These are phyloP conservation scores for Leccinum arenicola DNA, from an alignment of 768 basidiomycete genomes.

Conservation along the genomic window DNA sequence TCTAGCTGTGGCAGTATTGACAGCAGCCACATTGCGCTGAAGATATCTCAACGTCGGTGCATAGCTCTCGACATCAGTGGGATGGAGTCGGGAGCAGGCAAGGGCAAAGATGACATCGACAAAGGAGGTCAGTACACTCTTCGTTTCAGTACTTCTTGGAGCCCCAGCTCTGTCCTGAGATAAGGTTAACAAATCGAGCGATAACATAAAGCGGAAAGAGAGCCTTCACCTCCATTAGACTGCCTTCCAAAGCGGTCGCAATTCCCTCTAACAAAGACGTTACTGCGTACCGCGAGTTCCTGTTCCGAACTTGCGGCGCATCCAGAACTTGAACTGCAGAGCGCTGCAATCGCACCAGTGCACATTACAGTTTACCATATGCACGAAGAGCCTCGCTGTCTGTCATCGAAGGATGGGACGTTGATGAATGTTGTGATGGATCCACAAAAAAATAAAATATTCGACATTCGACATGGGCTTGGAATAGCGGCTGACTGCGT, in stretches of 20 bases:
- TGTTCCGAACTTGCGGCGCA: constrained; percentile 8
- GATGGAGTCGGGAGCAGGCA: constrained; percentile 42
- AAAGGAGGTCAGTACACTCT: constrained; percentile 40
- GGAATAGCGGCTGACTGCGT: constrained; percentile 21
- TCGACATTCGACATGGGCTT: constrained; percentile 12
- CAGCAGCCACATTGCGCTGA: constrained; percentile 35
- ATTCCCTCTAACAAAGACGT: constrained; percentile 37
- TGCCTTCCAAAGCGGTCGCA: constrained; percentile 30
- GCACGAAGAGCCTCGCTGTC: constrained; percentile 31
- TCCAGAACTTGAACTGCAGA: constrained; percentile 49
- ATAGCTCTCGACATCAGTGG: constrained; percentile 45
- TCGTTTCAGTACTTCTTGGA: constrained; percentile 18
- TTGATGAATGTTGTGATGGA: neutral
- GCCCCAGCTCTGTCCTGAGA: constrained; percentile 5
- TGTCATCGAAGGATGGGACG: neutral
- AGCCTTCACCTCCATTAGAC: constrained; percentile 32
- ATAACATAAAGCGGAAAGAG: no score
- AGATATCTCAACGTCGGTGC: constrained; percentile 46
- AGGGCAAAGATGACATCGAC: constrained; percentile 58
- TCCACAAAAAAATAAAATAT: constrained; percentile 1
- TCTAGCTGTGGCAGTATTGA: constrained; percentile 13
- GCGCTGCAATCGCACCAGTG: constrained; percentile 57
- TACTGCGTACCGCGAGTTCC: constrained; percentile 11
- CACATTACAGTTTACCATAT: constrained; percentile 54
- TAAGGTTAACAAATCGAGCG: neutral